Conservation (phyloP, 345 rosid genomes). For the Citrus australasica region DNA sequence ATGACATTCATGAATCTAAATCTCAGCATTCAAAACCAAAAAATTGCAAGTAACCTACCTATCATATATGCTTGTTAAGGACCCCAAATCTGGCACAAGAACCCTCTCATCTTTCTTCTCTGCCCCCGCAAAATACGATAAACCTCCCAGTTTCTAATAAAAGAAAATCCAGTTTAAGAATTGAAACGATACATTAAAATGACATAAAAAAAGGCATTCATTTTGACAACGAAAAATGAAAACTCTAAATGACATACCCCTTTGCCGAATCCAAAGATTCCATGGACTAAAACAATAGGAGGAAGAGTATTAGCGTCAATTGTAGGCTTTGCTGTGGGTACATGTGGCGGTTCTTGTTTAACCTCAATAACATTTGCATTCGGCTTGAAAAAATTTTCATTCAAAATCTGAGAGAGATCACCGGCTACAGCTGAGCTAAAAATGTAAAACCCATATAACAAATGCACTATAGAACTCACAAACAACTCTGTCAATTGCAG, state of each 20-base stretch:
- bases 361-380: constrained; percentile 33
- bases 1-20: not conserved
- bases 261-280: constrained; percentile 98
- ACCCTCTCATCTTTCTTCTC: constrained; percentile 97
- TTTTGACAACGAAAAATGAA: not conserved
- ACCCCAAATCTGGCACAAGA: constrained; percentile 96
- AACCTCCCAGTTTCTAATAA: constrained; percentile 72
- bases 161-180: constrained; percentile 14
- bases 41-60: constrained; percentile 39
- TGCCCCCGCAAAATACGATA: constrained; percentile 97
- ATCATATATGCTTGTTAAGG: constrained; percentile 85
- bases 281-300: constrained; percentile 94
- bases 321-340: constrained; percentile 8
- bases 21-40: not conserved
- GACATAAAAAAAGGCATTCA: too few relatives aligned
- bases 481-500: constrained; percentile 77
- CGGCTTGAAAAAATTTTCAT: constrained; percentile 48
- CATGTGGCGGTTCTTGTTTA: constrained; percentile 29
- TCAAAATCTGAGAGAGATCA: constrained; percentile 61
- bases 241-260: constrained; percentile 46
- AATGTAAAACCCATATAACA: constrained; percentile 73
- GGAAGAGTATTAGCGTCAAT: constrained; percentile 42
- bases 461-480: constrained; percentile 73
- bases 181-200: not conserved
- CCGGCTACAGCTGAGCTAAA: constrained; percentile 92